A percentile compares a stretch with the other conserved stretches of the same genome.
These are phyloP conservation scores for Globisporangium parvum DNA, from an alignment of 352 stramenopile genomes.

Conservation along the genomic window DNA sequence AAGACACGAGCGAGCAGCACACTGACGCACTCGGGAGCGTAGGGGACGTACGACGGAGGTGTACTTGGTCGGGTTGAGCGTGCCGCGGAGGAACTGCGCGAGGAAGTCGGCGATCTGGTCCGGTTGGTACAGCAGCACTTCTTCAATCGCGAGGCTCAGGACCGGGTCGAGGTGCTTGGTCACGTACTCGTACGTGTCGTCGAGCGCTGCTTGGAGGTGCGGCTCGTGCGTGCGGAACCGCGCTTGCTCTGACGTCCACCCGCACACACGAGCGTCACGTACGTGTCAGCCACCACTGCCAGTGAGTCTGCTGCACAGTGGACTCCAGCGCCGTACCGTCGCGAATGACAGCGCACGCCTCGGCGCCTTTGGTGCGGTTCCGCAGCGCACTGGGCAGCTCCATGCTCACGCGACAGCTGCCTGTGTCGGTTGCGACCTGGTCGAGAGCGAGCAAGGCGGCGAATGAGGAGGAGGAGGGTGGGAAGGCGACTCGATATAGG, in stretches of 20 bases:
- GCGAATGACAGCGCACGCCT: slow-evolving; percentile 37
- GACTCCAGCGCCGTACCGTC: slow-evolving; percentile 26
- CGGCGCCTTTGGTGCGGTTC: slow-evolving; percentile 48
- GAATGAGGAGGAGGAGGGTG: no score
- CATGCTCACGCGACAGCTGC: neutral
- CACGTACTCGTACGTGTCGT: slow-evolving; percentile 71
- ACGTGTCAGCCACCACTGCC: no score
- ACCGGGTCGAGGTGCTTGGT: slow-evolving; percentile 57
- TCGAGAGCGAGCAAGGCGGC: neutral
- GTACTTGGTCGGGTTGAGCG: slow-evolving; percentile 68
- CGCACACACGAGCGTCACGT: neutral
- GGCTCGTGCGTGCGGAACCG: slow-evolving; percentile 50
- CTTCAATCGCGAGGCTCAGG: slow-evolving; percentile 53
- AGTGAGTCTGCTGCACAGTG: no score
- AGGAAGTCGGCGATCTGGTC: slow-evolving; percentile 71
- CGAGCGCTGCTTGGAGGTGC: slow-evolving; percentile 34
- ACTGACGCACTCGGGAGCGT: neutral
- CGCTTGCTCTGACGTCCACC: slow-evolving; percentile 45
- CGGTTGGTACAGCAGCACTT: slow-evolving; percentile 67
- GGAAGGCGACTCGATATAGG: no score
- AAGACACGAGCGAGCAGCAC: neutral
- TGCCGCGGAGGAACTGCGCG: slow-evolving; percentile 52
- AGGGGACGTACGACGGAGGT: slow-evolving; percentile 51
- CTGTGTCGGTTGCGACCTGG: no score
- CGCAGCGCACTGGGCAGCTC: slow-evolving; percentile 38